Evolutionary conservation across 352 stramenopile species (phyloP), one percentile per base, ranked within the genome.

Genomic region (Phytophthora idaei): DNA sequence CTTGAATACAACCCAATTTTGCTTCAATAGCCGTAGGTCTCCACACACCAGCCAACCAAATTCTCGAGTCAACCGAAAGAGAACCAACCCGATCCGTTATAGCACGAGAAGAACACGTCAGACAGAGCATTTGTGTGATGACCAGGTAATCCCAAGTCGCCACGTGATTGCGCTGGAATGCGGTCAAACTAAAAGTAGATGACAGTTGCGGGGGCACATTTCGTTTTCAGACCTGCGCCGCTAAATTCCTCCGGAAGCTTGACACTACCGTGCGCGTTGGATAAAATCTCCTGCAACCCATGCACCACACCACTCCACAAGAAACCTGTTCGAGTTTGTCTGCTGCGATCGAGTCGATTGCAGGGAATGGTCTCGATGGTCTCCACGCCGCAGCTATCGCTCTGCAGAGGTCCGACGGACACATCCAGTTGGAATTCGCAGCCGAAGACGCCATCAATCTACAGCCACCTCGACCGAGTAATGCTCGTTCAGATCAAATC

Each of bases 381-480:
- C 52, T 71, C 11, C 64, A 71, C 5, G 32, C 64, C 8, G 50
- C 64, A 14, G 64, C 64, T 42, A 69, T 73, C 28, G 60, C 66
- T 36, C 42, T 57, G 4, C 61, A 70, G 12, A 64, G 17, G 11
- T 32, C 66, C 14, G 61, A 80, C 17, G 73, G 73, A 11, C 73
- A 65, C 47, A 78, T 78, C 37, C 62, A 77, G 59, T 61, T 79
- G 47, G 48, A 79, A 36, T 81, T 81, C 17, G 49, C 62, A 12
- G 27, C 61, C 0, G 74, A 80, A 55, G 71, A 70, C 7, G 55
- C 67, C 44, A 76, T 76, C 47, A 41, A 72, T 32, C 51, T 81
- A n/a, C 64, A 73, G 28, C 57, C 57, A 12, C 14, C 51, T 45
- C 57, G 49, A 17, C 53, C 61, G 25, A 50, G 32, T 12, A 44